These are phyloP conservation scores for Angomonas deanei DNA, from an alignment of 208 protist genomes.

Conservation along the genomic window DNA sequence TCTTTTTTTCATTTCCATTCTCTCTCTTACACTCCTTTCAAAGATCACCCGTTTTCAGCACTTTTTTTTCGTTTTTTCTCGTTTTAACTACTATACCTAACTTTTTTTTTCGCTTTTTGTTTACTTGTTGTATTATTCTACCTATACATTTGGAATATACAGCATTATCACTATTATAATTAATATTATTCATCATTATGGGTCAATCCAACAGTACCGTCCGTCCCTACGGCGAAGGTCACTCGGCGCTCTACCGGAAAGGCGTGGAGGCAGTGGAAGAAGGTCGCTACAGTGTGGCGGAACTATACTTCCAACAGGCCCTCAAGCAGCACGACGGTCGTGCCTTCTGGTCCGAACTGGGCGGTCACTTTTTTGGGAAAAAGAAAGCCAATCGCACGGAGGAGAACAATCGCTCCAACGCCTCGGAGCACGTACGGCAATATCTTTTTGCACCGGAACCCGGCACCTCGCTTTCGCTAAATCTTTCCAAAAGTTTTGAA, in stretches of 20 bases:
- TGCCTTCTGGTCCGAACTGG: conserved; percentile 19
- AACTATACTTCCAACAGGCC: conserved; percentile 39
- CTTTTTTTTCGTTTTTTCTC: background rate
- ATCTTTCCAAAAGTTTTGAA: background rate
- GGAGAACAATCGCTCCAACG: conserved; percentile 3
- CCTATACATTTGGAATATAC: background rate
- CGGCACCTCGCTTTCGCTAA: background rate
- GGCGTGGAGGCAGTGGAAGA: conserved; percentile 22
- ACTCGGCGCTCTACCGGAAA: conserved; percentile 26
- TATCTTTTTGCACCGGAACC: background rate
- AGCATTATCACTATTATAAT: background rate
- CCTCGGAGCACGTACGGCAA: background rate
- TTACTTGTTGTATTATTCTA: background rate
- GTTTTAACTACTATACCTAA: background rate
- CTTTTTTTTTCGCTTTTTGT: background rate
- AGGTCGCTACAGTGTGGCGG: conserved; percentile 40
- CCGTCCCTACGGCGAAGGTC: conserved; percentile 11
- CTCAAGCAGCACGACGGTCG: conserved; percentile 29
- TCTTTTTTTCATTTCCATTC: too few relatives aligned
- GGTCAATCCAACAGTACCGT: conserved; percentile 4
- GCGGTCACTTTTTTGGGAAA: conserved; percentile 5
- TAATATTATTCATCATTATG: background rate
- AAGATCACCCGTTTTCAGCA: background rate
- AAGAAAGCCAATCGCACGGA: background rate
- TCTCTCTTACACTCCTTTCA: background rate